These are phyloP conservation scores for Canariomyces notabilis DNA, from an alignment of 2,329 filamentous ascomycete species.

Conservation along the genomic window DNA sequence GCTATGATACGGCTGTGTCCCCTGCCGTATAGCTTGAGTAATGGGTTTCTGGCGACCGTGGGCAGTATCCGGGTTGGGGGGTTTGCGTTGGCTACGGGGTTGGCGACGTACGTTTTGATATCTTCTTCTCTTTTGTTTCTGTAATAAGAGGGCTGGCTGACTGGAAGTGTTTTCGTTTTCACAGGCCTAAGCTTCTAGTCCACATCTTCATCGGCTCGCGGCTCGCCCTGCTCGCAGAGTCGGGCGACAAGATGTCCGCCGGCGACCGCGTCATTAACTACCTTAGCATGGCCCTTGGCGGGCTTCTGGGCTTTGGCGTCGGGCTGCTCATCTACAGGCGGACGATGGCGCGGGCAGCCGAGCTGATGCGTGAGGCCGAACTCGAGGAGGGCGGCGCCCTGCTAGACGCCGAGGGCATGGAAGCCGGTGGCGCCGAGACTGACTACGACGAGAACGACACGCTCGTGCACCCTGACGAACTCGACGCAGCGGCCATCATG, in stretches of 20 bases:
- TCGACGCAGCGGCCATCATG: conserved; percentile 47
- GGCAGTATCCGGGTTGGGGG: conserved; percentile 73
- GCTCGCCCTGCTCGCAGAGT: conserved; percentile 76
- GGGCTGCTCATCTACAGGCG: conserved; percentile 80
- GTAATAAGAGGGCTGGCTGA: not conserved
- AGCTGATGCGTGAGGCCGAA: conserved; percentile 49
- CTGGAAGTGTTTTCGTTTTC: not conserved
- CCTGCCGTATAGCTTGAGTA: conserved; percentile 85
- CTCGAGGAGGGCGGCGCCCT: conserved; percentile 18
- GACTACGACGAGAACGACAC: conserved; percentile 35
- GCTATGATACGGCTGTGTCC: conserved; percentile 91
- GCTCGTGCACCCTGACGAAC: conserved; percentile 26
- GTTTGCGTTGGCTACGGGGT: conserved; percentile 76
- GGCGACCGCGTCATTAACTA: conserved; percentile 80
- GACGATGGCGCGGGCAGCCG: conserved; percentile 58
- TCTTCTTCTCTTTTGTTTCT: not conserved
- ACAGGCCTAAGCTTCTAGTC: conserved; percentile 77
- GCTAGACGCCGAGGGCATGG: conserved; percentile 11
- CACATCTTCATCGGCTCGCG: conserved; percentile 88
- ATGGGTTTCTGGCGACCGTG: conserved; percentile 90
- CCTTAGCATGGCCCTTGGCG: conserved; percentile 68
- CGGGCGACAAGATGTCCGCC: conserved; percentile 74
- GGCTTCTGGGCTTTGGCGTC: conserved; percentile 65
- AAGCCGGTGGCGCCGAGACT: conserved; percentile 27
- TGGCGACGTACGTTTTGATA: conserved; percentile 51